Conservation (phyloP, 768 basidiomycete genomes). For the Amanita muscaria region DNA sequence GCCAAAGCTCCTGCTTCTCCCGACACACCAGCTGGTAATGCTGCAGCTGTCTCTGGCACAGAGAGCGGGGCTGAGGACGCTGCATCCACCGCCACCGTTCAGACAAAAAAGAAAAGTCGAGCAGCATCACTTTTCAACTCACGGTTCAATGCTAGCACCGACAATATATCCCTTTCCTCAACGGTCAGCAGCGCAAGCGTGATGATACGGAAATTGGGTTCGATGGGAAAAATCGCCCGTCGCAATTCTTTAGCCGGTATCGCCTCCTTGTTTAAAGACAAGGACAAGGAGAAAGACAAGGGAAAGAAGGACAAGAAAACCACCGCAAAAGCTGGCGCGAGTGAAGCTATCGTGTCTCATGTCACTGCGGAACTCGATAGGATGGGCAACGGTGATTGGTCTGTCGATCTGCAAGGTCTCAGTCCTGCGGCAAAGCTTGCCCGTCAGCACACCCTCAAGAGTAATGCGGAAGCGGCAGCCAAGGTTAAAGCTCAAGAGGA, state of each 20-base stretch:
- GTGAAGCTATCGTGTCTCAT: constrained; percentile 60
- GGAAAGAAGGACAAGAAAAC: constrained; percentile 34
- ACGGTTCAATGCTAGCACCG: constrained; percentile 75
- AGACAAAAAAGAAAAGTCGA: constrained; percentile 54
- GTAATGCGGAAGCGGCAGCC: constrained; percentile 71
- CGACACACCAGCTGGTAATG: constrained; percentile 19
- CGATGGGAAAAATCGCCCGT: constrained; percentile 73
- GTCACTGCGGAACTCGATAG: constrained; percentile 80
- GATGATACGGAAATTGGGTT: constrained; percentile 88
- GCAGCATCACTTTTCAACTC: constrained; percentile 78
- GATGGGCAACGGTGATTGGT: constrained; percentile 49
- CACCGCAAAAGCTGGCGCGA: constrained; percentile 49
- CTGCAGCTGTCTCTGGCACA: constrained; percentile 17
- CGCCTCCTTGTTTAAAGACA: constrained; percentile 86
- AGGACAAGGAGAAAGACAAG: constrained; percentile 40
- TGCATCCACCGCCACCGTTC: constrained; percentile 35
- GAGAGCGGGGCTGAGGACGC: constrained; percentile 31
- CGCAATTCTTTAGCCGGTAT: constrained; percentile 79
- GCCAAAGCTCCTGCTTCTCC: constrained; percentile 23
- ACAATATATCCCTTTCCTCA: constrained; percentile 91
- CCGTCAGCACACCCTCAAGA: constrained; percentile 85
- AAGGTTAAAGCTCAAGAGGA: constrained; percentile 50
- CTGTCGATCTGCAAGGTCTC: constrained; percentile 59
- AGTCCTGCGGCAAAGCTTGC: constrained; percentile 88
- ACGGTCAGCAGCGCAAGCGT: constrained; percentile 93